Base-by-base conservation (phyloP, 139 green algal species). In the Edaphochlamys debaryana region DNA sequence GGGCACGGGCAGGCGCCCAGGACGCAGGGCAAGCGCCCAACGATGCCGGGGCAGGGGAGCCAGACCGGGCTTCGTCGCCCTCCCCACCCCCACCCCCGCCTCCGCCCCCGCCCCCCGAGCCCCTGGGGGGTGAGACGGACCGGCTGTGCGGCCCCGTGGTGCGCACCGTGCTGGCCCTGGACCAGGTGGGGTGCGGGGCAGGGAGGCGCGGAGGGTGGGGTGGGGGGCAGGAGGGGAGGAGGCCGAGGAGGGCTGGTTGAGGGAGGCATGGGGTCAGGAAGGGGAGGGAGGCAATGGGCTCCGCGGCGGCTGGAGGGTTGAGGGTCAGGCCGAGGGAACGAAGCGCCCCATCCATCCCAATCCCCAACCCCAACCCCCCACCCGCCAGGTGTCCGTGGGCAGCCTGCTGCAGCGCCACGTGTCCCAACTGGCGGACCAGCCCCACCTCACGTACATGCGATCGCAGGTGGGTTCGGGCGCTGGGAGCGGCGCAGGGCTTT, bases 361-460 rank as follows among this genome's bases (percentile, higher is more conserved):
- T n/a, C n/a, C n/a, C n/a, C n/a, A n/a, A n/a, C n/a, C n/a, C n/a
- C n/a, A n/a, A 5, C 56, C 22, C 11, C 62, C 62, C 27, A 67
- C 58, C 29, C 29, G 3, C 25, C 84, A 88, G 77, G 77, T 88
- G 32, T 52, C 56, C 4, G 69, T 88, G 50, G 56, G 32, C 36
- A n/a, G 3, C 63, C 79, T 91, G 22, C 68, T 91, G 50, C 68
- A 86, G 34, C 84, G 75, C 6, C 84, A 87, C 62, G 64, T 81
- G 15, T 36, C 30, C 0, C 74, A 85, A 45, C 68, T 89, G 29
- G 25, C 75, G 34, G 13, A 0, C 22, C 63, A 67, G 45, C 34
- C 80, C 58, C 74, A 22, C 56, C 84, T 71, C 42, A 80, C 15
- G 22, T 79, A 82, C 62, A 71, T 72, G 34, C 62, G 79, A 8